These are phyloP conservation scores for Citrus sp. DNA, from an alignment of 345 rosid genomes.

Conservation along the genomic window DNA sequence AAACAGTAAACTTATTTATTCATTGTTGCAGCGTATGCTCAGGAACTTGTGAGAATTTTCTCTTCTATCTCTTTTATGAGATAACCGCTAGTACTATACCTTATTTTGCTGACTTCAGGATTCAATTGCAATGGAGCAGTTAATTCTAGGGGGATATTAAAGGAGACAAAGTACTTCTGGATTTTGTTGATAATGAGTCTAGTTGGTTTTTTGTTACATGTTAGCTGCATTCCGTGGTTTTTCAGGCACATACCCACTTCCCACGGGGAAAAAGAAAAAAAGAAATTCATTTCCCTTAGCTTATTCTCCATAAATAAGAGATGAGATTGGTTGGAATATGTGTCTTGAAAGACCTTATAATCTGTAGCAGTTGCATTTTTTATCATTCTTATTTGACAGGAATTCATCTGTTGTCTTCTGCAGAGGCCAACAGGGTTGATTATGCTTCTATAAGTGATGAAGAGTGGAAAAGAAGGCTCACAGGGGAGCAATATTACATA, in stretches of 20 bases:
- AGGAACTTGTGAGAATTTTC: not conserved
- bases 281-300: not conserved
- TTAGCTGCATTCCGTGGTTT: not conserved
- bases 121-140: not conserved
- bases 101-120: not conserved
- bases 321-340: not conserved
- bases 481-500: conserved; percentile 62
- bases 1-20: not conserved
- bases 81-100: not conserved
- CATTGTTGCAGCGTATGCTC: not conserved
- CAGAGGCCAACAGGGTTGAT: conserved; percentile 40
- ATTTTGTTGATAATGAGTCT: not conserved
- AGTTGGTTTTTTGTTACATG: not conserved
- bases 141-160: not conserved
- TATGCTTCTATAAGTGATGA: conserved; percentile 45
- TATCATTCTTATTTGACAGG: not conserved
- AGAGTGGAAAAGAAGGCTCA: conserved; percentile 78
- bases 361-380: not conserved
- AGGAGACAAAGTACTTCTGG: not conserved
- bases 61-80: not conserved
- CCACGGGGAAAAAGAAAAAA: not conserved
- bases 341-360: not conserved
- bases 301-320: not conserved
- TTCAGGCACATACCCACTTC: not conserved
- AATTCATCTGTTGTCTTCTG: conserved; percentile 12